A percentile compares a stretch with the other conserved stretches of the same genome.
These are phyloP conservation scores for Gossypium longicalyx DNA, from an alignment of 345 rosid genomes.

Conservation along the genomic window DNA sequence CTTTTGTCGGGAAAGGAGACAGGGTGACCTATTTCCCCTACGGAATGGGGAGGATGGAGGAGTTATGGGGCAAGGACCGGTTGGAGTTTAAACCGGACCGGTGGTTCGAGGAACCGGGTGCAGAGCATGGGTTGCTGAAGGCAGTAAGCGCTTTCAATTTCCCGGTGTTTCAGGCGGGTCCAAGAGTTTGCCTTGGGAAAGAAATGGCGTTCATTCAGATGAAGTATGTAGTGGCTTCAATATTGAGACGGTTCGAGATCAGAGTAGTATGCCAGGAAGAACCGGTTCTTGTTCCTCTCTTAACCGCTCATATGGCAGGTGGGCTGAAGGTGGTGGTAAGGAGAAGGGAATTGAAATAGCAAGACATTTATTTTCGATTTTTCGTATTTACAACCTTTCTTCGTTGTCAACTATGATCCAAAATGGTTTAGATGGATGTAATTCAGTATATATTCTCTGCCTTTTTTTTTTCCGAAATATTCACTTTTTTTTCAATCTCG, in stretches of 20 bases:
- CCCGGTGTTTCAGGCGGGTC: slow-evolving; percentile 74
- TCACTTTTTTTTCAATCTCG: no score
- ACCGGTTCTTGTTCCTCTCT: slow-evolving; percentile 52
- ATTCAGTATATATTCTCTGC: no score
- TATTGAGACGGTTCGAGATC: slow-evolving; percentile 39
- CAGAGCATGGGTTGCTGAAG: slow-evolving; percentile 26
- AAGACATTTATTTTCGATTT: background rate
- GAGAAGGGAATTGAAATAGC: slow-evolving; percentile 21
- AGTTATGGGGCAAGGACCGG: slow-evolving; percentile 63
- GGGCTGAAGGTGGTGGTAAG: slow-evolving; percentile 51
- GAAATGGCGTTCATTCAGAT: slow-evolving; percentile 71
- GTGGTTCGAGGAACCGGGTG: slow-evolving; percentile 36
- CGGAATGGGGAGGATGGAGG: slow-evolving; percentile 79
- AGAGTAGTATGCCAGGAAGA: slow-evolving; percentile 26
- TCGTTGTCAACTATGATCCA: no score
- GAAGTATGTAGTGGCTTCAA: slow-evolving; percentile 62
- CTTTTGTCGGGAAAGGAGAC: slow-evolving; percentile 42
- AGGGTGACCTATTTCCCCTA: slow-evolving; percentile 57
- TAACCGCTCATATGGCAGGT: slow-evolving; percentile 72
- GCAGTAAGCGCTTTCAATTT: slow-evolving; percentile 46
- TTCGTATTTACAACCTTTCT: no score
- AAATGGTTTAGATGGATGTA: no score
- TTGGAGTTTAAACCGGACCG: slow-evolving; percentile 62
- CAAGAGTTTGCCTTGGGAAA: slow-evolving; percentile 71
- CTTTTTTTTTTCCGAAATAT: no score